A percentile compares a stretch with the other conserved stretches of the same genome.
Evolutionary conservation across 1,139 yeast genomes (phyloP).

Genomic region (Protomyces pachydermus): DNA sequence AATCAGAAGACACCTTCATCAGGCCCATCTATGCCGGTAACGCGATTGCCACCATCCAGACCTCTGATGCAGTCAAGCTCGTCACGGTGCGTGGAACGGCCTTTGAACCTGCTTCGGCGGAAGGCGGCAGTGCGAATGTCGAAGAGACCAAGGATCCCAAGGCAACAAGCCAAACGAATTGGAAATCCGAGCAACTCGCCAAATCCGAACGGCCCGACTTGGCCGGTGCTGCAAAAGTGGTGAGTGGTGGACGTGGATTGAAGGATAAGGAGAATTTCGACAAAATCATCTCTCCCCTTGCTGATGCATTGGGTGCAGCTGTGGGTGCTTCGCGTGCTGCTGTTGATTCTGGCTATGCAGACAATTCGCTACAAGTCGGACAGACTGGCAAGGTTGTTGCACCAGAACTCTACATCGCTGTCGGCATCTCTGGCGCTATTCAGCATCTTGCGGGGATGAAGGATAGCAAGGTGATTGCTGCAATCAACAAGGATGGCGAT

Average conservation of each 20-base stretch:
- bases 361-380: slow-evolving; percentile 95
- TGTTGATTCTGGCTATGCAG: slow-evolving; percentile 92
- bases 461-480: slow-evolving; percentile 88
- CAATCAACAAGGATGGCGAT: slow-evolving; percentile 65
- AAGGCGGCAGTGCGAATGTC: slow-evolving; percentile 46
- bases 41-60: slow-evolving; percentile 75
- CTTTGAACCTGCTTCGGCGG: slow-evolving; percentile 51
- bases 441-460: slow-evolving; percentile 99
- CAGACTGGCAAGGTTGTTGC: slow-evolving; percentile 98
- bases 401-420: slow-evolving; percentile 87
- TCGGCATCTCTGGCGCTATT: slow-evolving; percentile 95
- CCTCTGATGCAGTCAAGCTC: slow-evolving; percentile 60
- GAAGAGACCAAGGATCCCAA: slow-evolving; percentile 49
- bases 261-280: slow-evolving; percentile 87
- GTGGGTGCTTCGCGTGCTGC: slow-evolving; percentile 98
- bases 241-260: slow-evolving; percentile 92
- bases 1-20: slow-evolving; percentile 64
- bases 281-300: slow-evolving; percentile 70
- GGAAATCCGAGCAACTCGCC: slow-evolving; percentile 67
- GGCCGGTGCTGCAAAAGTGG: slow-evolving; percentile 71
- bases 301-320: slow-evolving; percentile 80
- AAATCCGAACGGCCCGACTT: slow-evolving; percentile 88
- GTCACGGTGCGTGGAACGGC: slow-evolving; percentile 82
- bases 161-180: slow-evolving; percentile 42
- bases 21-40: slow-evolving; percentile 97